Evolutionary conservation across 805 yeast species (phyloP), one percentile per base, ranked within the genome.

Genomic region (Pichia sporocuriosa): DNA sequence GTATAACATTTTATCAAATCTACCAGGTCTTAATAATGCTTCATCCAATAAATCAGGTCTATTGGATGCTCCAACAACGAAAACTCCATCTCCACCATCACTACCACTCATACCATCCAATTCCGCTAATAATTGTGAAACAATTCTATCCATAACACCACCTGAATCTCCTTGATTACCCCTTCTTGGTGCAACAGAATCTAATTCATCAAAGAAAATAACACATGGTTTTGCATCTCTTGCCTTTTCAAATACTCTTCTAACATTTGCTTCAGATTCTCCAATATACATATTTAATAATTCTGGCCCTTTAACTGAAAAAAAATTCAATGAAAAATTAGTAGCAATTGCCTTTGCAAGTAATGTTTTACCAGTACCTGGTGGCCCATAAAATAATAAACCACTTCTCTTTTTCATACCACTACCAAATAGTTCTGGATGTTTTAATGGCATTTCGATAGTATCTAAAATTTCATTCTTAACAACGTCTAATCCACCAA

Each of bases 151-250:
- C 98, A 93, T 93, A 3, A 93, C 97, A 51, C 97, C 98, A 15
- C 97, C 97, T 3, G 97, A 88, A 62, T 93, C 98, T 20, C 98
- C 97, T 57, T 93, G 97, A 59, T 90, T 89, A 23, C 98, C 98
- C 68, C 97, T 79, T 60, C 93, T 90, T 2, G 97, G 97, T 0
- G 98, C 98, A 1, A 93, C 97, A 1, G 97, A 88, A 64, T 93
- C 98, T 63, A 93, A 72, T 65, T 93, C 98, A 66, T 93, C 98
- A 57, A 93, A 93, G 62, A 93, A 93, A 15, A 93, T 88, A 16
- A 93, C 97, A 68, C 98, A 93, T 1, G 98, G 98, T 58, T 82
- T 84, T 12, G 97, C 96, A 62, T 93, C 98, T 41, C 97, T 70
- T 0, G 97, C 97, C 51, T 75, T 79, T 61, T 90, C 96, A 62